Base-by-base conservation (phyloP, 23 red algal species). In the Cyanidium caldarium region DNA sequence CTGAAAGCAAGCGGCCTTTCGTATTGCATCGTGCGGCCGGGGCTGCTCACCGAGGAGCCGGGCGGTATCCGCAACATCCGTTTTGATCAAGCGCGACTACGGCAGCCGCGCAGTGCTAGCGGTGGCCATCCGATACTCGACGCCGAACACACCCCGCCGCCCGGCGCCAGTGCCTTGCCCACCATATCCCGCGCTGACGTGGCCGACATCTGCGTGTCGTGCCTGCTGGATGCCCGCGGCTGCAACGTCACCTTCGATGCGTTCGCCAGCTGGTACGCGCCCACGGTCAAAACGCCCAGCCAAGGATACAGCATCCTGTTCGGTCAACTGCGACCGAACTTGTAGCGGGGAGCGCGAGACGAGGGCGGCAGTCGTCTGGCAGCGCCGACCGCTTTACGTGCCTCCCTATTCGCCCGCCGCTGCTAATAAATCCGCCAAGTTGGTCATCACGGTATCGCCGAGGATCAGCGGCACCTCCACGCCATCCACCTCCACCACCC, bases 221-320 rank as follows among this genome's bases (percentile, higher is more conserved):
- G 58, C 19, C 45, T 96, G 45, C 80, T 82, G 7, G 85, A 96
- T 45, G 77, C 82, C 23, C 70, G 81, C 21, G 91, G 83, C 33
- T 88, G 91, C 72, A 96, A 96, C 56, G 74, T 96, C 10, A 87
- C 91, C 0, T 96, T 96, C 51, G 81, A 96, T 61, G 82, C 84
- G 40, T 96, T 86, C 46, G 78, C 83, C 30, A 79, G 75, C 30
- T 69, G 72, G 77, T 94, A 85, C 37, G 87, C 87, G 25, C 87
- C 87, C n/a, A 85, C 87, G 1, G 80, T 79, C 1, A 40, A 39
- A 41, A 46, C 46, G 25, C 80, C 87, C 2, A 45, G 65, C 0
- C 34, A 81, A 44, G 80, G 84, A 35, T 58, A 84, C 17, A 77
- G 73, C 37, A 45, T 72, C n/a, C 78, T 94, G 80, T 70, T 94